Percentiles rank a stretch among this genome's conserved stretches.
These are phyloP conservation scores for Lupinus albus DNA, from an alignment of 306 rosid genomes.

Conservation along the genomic window DNA sequence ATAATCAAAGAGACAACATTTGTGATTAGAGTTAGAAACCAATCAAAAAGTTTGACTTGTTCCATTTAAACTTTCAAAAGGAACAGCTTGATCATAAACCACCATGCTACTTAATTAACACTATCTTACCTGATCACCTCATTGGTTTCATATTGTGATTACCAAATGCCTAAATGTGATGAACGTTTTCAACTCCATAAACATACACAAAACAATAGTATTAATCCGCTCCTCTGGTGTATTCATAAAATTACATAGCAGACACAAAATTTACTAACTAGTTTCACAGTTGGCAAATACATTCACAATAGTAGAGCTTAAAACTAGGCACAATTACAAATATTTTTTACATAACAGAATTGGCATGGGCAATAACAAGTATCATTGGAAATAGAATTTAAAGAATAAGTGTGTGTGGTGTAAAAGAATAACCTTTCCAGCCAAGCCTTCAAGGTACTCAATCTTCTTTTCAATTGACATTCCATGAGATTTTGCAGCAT, in stretches of 20 bases:
- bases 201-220: not conserved
- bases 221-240: not conserved
- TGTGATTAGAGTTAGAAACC: not conserved
- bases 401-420: not conserved
- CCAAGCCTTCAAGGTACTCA: conserved; percentile 73
- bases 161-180: not conserved
- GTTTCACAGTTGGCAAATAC: not conserved
- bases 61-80: conserved; percentile 19
- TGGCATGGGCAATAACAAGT: not conserved
- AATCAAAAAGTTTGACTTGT: not conserved
- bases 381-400: conserved; percentile 7
- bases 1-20: conserved; percentile 14
- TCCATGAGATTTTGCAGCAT: conserved; percentile 51
- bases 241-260: conserved; percentile 24
- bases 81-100: not conserved
- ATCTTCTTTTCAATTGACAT: conserved; percentile 85
- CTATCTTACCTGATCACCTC: not conserved
- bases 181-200: not conserved
- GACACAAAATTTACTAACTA: not conserved
- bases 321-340: conserved; percentile 16
- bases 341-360: not conserved
- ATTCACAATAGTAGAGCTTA: not conserved
- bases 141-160: not conserved
- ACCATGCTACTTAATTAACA: conserved; percentile 17
- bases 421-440: conserved; percentile 63